Base-by-base conservation (phyloP, 2,329 filamentous ascomycete species). In the Cladorrhinum sp. region DNA sequence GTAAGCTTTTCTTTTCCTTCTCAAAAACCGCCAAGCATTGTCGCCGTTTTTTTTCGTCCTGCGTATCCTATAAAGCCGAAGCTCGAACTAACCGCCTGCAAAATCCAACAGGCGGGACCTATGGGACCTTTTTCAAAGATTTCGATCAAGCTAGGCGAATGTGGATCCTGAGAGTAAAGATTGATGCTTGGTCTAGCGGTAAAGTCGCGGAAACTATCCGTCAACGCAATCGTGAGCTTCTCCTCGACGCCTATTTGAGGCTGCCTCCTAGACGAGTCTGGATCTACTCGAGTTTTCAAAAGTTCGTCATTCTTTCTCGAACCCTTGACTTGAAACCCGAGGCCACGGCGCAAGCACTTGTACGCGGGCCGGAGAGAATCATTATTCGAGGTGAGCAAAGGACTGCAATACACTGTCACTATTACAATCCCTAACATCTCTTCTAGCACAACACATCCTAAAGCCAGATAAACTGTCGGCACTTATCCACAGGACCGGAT, bases 141-240 rank as follows among this genome's bases (percentile, higher is more conserved):
- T 14, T 69, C 21, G 60, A 69, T 1, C 69, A 73, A 52, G 61
- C 65, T 3, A 2, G 46, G 10, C 60, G 56, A 21, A 73, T 75
- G 72, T 60, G 66, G 57, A 67, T 58, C 12, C 63, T 69, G 50
- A 67, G 72, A 55, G 66, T 73, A 57, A 71, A 73, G 58, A 68
- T 73, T 30, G 72, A 74, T 51, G 58, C 55, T 2, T 71, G 67
- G 66, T 71, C 71, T 1, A 49, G 61, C 8, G 72, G 73, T 3
- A 39, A 51, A 9, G 33, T 71, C 5, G 68, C 71, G 30, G 71
- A 73, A 55, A 21, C 3, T 20, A 65, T 71, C 26, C 66, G 73
- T 28, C 56, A 64, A 20, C 62, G 67, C 9, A 71, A 68, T 49
- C 68, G 73, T 12, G 56, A 67, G 21, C 59, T 67, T 9, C 64